Conservation (phyloP, 768 basidiomycete genomes). For the Kwoniella heveanensis region DNA sequence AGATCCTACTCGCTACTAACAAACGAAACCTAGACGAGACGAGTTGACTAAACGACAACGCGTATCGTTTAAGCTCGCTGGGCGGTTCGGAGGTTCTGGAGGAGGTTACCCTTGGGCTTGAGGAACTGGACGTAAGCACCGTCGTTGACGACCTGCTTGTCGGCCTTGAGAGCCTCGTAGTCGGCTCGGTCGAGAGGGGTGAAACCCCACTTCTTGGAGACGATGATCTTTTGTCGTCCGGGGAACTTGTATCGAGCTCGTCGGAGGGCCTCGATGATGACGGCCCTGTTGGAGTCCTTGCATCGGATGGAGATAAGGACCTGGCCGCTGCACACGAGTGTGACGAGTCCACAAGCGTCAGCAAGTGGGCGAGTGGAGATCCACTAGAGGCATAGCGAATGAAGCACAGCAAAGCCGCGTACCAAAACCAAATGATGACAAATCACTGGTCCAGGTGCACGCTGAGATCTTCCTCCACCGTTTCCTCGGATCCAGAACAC, state of each 20-base stretch:
- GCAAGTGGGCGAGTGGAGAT: conserved; percentile 1
- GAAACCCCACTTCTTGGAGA: conserved; percentile 94
- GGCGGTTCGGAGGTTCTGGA: conserved; percentile 77
- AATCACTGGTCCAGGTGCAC: not conserved
- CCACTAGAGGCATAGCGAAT: not conserved
- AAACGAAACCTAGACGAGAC: not conserved
- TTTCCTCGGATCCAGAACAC: not conserved
- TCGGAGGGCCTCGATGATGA: conserved; percentile 94
- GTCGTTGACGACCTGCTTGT: conserved; percentile 88
- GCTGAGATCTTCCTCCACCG: not conserved
- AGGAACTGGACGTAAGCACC: conserved; percentile 94
- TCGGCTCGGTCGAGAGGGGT: conserved; percentile 89
- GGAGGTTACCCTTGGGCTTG: conserved; percentile 79
- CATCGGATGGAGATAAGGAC: conserved; percentile 87
- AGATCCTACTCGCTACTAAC: not conserved
- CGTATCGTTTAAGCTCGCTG: conserved; percentile 44
- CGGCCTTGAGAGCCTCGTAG: conserved; percentile 82
- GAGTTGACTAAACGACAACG: not conserved
- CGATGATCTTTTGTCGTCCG: conserved; percentile 53
- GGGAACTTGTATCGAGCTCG: conserved; percentile 89
- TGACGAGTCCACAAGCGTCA: conserved; percentile 38
- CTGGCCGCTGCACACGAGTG: conserved; percentile 72
- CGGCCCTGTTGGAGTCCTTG: conserved; percentile 81
- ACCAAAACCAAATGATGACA: not conserved
- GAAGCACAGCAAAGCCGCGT: not conserved